Conservation (phyloP, 1,139 yeast genomes). For the Magnusiomyces tetraspermus region DNA sequence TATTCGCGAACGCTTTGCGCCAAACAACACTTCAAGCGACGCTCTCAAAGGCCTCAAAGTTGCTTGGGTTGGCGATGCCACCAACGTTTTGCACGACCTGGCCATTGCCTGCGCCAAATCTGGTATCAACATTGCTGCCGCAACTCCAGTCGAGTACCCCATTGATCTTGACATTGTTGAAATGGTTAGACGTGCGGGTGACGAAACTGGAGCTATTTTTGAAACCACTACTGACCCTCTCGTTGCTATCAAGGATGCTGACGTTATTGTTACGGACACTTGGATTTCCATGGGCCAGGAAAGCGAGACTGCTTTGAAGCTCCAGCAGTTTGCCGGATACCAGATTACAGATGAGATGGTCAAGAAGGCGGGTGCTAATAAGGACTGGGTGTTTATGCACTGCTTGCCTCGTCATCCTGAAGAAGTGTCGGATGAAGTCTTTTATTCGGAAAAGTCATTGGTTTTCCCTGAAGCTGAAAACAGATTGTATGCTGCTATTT, state of each 20-base stretch:
- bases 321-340: conserved; percentile 76
- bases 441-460: conserved; percentile 71
- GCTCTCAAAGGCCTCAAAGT: conserved; percentile 56
- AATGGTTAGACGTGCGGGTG: conserved; percentile 48
- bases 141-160: conserved; percentile 68
- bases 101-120: conserved; percentile 81
- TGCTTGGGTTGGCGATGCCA: conserved; percentile 96
- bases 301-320: conserved; percentile 55
- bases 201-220: conserved; percentile 44
- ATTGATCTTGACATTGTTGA: conserved; percentile 50
- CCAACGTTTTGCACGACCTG: conserved; percentile 88
- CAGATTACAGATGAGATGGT: conserved; percentile 69
- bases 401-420: conserved; percentile 38
- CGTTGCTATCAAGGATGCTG: conserved; percentile 61
- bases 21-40: conserved; percentile 10
- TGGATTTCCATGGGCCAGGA: conserved; percentile 99
- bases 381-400: conserved; percentile 17
- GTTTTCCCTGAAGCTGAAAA: conserved; percentile 96
- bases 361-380: conserved; percentile 31
- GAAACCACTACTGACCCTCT: conserved; percentile 65
- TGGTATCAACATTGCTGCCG: conserved; percentile 76
- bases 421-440: conserved; percentile 89
- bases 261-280: conserved; percentile 90
- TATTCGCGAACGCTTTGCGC: conserved; percentile 64
- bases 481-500: conserved; percentile 91